These are phyloP conservation scores for Botryotinia convoluta DNA, from an alignment of 2,329 filamentous ascomycete genomes.

Conservation along the genomic window DNA sequence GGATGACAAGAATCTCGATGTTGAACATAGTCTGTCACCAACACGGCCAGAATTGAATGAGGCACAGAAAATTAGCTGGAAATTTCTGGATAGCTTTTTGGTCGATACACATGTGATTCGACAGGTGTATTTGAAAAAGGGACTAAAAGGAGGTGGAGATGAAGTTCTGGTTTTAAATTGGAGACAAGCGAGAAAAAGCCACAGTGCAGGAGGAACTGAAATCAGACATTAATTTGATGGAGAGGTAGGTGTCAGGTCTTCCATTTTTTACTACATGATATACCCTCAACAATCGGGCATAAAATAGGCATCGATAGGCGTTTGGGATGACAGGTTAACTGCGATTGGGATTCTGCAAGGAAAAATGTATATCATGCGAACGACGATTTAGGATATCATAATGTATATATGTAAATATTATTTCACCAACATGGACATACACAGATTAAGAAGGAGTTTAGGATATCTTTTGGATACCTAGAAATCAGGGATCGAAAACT, in stretches of 20 bases:
- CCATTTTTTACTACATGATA: neutral
- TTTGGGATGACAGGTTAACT: neutral
- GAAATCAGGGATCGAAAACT: too few relatives aligned
- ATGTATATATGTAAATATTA: slow-evolving; percentile 1
- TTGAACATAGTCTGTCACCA: slow-evolving; percentile 49
- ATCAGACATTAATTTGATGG: neutral
- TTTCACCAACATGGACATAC: neutral
- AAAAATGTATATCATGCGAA: neutral
- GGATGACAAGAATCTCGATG: slow-evolving; percentile 44
- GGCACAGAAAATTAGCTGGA: slow-evolving; percentile 56
- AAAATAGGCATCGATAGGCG: neutral
- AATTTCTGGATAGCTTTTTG: slow-evolving; percentile 48
- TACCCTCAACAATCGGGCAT: neutral
- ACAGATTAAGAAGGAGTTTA: neutral
- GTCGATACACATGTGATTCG: slow-evolving; percentile 36
- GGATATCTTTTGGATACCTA: neutral
- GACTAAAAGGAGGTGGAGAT: slow-evolving; percentile 25
- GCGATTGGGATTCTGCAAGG: neutral
- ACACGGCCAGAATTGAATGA: slow-evolving; percentile 51
- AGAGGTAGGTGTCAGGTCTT: neutral
- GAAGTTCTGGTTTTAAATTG: slow-evolving; percentile 35
- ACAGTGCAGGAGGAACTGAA: neutral
- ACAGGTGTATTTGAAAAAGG: slow-evolving; percentile 33
- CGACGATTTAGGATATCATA: slow-evolving; percentile 11
- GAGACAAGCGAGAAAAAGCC: slow-evolving; percentile 18